phyloP scores from a whole-genome alignment of 2,329 filamentous ascomycete species.

The Trichoderma atroviride region DNA sequence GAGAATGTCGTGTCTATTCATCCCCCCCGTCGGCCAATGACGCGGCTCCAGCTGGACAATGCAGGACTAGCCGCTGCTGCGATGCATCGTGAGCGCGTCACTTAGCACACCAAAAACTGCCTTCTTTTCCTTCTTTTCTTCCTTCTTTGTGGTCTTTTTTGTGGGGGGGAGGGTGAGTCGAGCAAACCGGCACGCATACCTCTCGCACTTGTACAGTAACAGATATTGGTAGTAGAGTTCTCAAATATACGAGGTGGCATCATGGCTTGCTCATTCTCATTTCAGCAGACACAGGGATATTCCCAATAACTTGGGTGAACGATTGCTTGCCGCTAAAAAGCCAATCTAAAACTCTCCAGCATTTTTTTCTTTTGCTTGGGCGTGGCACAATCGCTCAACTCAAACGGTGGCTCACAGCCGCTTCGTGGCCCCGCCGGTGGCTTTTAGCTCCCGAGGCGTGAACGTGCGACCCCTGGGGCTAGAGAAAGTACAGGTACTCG shows the following conservation, averaged over 20 bases:
- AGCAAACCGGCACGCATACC: not conserved
- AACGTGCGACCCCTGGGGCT: conserved; percentile 24
- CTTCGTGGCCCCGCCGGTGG: conserved; percentile 2
- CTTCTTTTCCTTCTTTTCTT: not conserved
- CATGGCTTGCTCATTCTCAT: conserved; percentile 10
- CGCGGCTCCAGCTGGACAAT: conserved; percentile 23
- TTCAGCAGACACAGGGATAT: conserved; percentile 12
- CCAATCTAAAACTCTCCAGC: not conserved
- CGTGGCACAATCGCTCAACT: conserved; percentile 15
- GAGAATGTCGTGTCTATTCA: not conserved
- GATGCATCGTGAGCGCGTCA: conserved; percentile 20
- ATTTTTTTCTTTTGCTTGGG: not conserved
- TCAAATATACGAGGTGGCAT: not conserved
- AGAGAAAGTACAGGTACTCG: conserved; percentile 7
- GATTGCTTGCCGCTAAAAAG: conserved; percentile 1
- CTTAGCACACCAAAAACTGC: not conserved
- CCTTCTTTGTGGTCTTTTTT: not conserved
- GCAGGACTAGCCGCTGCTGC: conserved; percentile 21
- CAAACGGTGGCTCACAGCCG: conserved; percentile 12
- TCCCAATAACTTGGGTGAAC: not conserved
- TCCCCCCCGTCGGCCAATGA: not conserved
- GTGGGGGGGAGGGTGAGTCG: conserved; percentile 6
- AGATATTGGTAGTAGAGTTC: not conserved
- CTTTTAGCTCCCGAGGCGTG: conserved; percentile 24
- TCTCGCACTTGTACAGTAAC: not conserved